These are phyloP conservation scores for Xylariaceae sp. DNA, from an alignment of 2,329 filamentous ascomycete genomes.

Conservation along the genomic window DNA sequence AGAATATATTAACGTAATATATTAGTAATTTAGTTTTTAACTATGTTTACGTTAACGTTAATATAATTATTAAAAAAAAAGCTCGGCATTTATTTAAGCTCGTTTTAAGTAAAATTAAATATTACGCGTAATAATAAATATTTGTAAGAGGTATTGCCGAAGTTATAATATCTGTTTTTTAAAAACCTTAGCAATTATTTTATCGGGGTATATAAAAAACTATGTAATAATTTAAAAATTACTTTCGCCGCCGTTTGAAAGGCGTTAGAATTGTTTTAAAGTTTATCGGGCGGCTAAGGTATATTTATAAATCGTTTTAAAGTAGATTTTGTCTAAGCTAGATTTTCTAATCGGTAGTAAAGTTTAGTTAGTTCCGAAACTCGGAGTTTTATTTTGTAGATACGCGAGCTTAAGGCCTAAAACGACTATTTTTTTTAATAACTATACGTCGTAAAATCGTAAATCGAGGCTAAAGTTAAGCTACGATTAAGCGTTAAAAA, in stretches of 20 bases:
- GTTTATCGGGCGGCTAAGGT: neutral
- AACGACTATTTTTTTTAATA: constrained; percentile 12
- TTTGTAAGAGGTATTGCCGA: constrained; percentile 10
- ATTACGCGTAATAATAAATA: constrained; percentile 16
- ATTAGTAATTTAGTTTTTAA: neutral
- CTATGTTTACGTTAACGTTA: neutral
- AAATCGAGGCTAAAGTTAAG: constrained; percentile 15
- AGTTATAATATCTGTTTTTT: constrained; percentile 18
- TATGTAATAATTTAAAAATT: constrained; percentile 12
- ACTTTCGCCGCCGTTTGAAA: constrained; percentile 36
- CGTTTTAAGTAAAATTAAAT: constrained; percentile 7
- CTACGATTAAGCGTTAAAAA: neutral
- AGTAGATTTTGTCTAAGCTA: too few species aligned
- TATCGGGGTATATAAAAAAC: constrained; percentile 14
- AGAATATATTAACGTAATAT: neutral
- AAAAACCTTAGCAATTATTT: constrained; percentile 23
- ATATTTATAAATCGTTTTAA: neutral
- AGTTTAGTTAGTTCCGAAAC: constrained; percentile 1
- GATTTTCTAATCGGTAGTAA: too few species aligned
- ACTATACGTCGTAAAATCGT: constrained; percentile 8
- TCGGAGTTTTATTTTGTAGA: constrained; percentile 7
- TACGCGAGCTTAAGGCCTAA: constrained; percentile 18
- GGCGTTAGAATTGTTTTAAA: neutral
- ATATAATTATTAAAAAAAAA: neutral
- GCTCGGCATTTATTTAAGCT: neutral